A percentile compares a stretch with the other conserved stretches of the same genome.
Evolutionary conservation across 768 basidiomycete genomes (phyloP).

Genomic region (Amanita jacksonii): DNA sequence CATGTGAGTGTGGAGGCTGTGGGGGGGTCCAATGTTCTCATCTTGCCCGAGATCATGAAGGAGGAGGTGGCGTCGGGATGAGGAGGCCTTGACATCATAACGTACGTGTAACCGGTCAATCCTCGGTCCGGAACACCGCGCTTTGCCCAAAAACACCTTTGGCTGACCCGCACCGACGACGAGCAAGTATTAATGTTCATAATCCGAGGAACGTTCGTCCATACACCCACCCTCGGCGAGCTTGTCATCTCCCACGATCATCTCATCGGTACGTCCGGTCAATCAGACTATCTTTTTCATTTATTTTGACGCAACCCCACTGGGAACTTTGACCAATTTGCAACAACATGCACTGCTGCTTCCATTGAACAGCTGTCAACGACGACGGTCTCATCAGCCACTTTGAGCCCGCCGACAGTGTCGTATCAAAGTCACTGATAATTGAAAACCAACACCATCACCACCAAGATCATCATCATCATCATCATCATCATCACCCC

Average conservation of each 20-base stretch:
- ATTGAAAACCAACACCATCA: too few relatives aligned
- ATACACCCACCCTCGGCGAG: conserved; percentile 42
- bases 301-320: too few relatives aligned
- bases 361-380: conserved; percentile 17
- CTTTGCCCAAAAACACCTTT: neutral
- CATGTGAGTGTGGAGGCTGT: too few relatives aligned
- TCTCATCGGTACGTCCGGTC: conserved; percentile 33
- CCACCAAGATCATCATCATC: too few relatives aligned
- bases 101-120: too few relatives aligned
- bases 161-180: neutral
- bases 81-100: too few relatives aligned
- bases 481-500: conserved; percentile 10
- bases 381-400: conserved; percentile 42
- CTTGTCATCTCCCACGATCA: conserved; percentile 48
- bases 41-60: too few relatives aligned
- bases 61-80: too few relatives aligned
- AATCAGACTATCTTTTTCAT: neutral
- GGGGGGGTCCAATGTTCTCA: too few relatives aligned
- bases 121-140: too few relatives aligned
- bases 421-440: conserved; percentile 22
- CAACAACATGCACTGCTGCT: too few relatives aligned
- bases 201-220: conserved; percentile 44
- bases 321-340: too few relatives aligned
- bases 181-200: neutral
- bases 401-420: conserved; percentile 29